These are phyloP conservation scores for Mucuna pruriens DNA, from an alignment of 306 rosid genomes.

Conservation along the genomic window DNA sequence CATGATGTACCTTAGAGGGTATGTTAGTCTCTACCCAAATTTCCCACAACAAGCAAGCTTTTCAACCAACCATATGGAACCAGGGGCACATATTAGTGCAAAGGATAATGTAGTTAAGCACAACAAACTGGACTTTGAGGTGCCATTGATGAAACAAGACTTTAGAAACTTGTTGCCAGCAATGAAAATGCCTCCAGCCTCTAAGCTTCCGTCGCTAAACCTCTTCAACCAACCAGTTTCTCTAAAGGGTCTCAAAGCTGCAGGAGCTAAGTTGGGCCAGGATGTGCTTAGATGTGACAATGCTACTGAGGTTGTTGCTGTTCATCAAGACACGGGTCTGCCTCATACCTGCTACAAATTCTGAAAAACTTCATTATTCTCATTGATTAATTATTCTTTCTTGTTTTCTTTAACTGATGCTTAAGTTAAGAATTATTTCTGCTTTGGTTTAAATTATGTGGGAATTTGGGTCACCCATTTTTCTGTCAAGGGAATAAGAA, in stretches of 20 bases:
- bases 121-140: slow-evolving; percentile 83
- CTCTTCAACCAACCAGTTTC: slow-evolving; percentile 86
- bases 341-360: slow-evolving; percentile 75
- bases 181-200: slow-evolving; percentile 80
- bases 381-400: slow-evolving; percentile 40
- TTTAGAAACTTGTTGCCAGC: slow-evolving; percentile 65
- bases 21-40: slow-evolving; percentile 90
- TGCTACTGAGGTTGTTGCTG: slow-evolving; percentile 72
- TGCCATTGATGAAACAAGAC: slow-evolving; percentile 78
- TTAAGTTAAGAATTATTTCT: slow-evolving; percentile 30
- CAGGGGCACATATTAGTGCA: slow-evolving; percentile 97
- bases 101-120: slow-evolving; percentile 80
- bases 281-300: slow-evolving; percentile 84
- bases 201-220: slow-evolving; percentile 81
- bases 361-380: slow-evolving; percentile 44
- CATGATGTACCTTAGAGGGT: slow-evolving; percentile 98
- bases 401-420: background rate
- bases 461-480: slow-evolving; percentile 32
- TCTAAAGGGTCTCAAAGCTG: slow-evolving; percentile 82
- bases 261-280: slow-evolving; percentile 92
- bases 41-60: slow-evolving; percentile 93
- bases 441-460: slow-evolving; percentile 20
- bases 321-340: slow-evolving; percentile 77
- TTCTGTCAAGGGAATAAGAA: slow-evolving; percentile 36
- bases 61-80: slow-evolving; percentile 98